Percentiles rank a stretch among this genome's conserved stretches.
phyloP scores from a whole-genome alignment of 768 basidiomycete genomes.

The Clitopilus hobsonii region DNA sequence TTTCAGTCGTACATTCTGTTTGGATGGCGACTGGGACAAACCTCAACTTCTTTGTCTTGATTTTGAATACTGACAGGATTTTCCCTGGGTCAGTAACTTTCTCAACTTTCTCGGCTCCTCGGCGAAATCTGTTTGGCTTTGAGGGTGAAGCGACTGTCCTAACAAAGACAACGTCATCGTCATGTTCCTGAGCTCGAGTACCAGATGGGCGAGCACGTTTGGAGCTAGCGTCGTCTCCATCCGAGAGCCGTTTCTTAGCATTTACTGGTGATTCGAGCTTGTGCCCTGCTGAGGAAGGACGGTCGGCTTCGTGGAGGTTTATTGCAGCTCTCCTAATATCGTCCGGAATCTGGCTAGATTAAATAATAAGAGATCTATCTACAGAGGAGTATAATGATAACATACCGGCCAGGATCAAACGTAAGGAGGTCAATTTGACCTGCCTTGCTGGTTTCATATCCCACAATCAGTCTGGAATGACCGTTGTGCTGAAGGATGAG shows the following conservation, averaged over 20 bases:
- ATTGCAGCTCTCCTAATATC: slow-evolving; percentile 7
- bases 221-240: slow-evolving; percentile 5
- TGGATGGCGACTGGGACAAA: slow-evolving; percentile 1
- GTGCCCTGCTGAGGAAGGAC: not conserved
- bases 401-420: slow-evolving; percentile 75
- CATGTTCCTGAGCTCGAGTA: slow-evolving; percentile 13
- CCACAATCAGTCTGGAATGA: slow-evolving; percentile 85
- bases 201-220: slow-evolving; percentile 20
- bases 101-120: not conserved
- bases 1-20: not conserved
- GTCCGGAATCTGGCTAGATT: slow-evolving; percentile 6
- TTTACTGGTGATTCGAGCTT: not conserved
- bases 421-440: slow-evolving; percentile 61
- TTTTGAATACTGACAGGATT: slow-evolving; percentile 7
- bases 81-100: not conserved
- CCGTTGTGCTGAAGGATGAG: slow-evolving; percentile 79
- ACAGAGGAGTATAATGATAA: not conserved
- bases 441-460: slow-evolving; percentile 65
- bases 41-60: slow-evolving; percentile 17
- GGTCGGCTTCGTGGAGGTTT: not conserved
- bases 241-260: not conserved
- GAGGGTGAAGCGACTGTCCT: slow-evolving; percentile 4
- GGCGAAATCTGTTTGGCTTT: not conserved
- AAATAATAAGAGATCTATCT: not conserved
- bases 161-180: slow-evolving; percentile 23